Evolutionary conservation across 306 rosid genomes (phyloP).

Genomic region (Castanea sativa): DNA sequence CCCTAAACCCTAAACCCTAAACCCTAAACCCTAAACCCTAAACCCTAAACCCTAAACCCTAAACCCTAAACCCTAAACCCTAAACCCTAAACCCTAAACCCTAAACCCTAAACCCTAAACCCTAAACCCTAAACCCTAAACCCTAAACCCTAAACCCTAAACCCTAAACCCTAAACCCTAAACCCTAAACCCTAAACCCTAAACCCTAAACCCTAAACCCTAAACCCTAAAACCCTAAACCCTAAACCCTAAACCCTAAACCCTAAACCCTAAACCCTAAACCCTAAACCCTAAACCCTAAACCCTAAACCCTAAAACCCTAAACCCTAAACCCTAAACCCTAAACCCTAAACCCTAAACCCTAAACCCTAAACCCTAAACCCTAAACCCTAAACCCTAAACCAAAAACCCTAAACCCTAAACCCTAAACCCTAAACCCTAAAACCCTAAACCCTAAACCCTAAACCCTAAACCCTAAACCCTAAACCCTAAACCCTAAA

Average conservation of each 20-base stretch:
- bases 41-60: slow-evolving; percentile 22
- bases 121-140: slow-evolving; percentile 24
- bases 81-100: slow-evolving; percentile 6
- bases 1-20: too few relatives aligned
- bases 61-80: slow-evolving; percentile 14
- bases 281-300: slow-evolving; percentile 21
- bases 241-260: slow-evolving; percentile 24
- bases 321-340: slow-evolving; percentile 18
- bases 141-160: slow-evolving; percentile 23
- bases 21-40: slow-evolving; percentile 9
- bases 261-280: slow-evolving; percentile 22
- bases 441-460: slow-evolving; percentile 20
- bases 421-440: slow-evolving; percentile 11
- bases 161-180: slow-evolving; percentile 17
- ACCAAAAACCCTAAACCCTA: too few relatives aligned
- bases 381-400: slow-evolving; percentile 14
- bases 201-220: slow-evolving; percentile 17
- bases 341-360: slow-evolving; percentile 18
- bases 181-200: slow-evolving; percentile 17
- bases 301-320: slow-evolving; percentile 18
- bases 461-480: slow-evolving; percentile 20
- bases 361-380: slow-evolving; percentile 2
- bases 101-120: neutral
- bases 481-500: slow-evolving; percentile 16
- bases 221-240: slow-evolving; percentile 15